Evolutionary conservation across 1,139 yeast species (phyloP).

Genomic region (Hyphopichia khmerensis): DNA sequence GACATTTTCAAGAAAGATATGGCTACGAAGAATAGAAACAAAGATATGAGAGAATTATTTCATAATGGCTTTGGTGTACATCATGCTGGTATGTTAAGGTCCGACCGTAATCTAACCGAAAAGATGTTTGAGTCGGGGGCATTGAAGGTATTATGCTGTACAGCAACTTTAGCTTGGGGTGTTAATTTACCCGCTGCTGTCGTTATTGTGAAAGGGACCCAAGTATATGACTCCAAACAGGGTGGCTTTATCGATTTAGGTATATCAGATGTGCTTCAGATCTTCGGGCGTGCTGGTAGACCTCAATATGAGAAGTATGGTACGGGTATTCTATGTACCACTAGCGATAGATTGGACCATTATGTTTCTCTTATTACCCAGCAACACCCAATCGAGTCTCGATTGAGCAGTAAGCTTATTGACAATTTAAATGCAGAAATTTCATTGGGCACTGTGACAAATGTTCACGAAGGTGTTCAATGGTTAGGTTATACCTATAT

Average conservation of each 20-base stretch:
- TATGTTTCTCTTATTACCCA: constrained; percentile 85
- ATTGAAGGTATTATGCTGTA: constrained; percentile 87
- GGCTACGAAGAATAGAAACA: constrained; percentile 64
- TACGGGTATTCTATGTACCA: constrained; percentile 86
- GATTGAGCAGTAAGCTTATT: constrained; percentile 70
- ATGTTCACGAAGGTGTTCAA: constrained; percentile 88
- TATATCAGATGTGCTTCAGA: constrained; percentile 94
- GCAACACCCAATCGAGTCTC: constrained; percentile 95
- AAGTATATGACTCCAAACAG: constrained; percentile 88
- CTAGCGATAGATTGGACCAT: constrained; percentile 79
- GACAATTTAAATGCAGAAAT: constrained; percentile 97
- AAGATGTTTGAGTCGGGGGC: constrained; percentile 84
- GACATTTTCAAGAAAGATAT: constrained; percentile 62
- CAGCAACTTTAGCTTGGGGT: constrained; percentile 99
- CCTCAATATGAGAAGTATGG: constrained; percentile 95
- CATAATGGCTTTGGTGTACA: constrained; percentile 87
- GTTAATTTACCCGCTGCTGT: constrained; percentile 98
- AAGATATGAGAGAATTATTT: constrained; percentile 79
- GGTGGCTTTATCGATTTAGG: constrained; percentile 96
- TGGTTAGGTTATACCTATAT: constrained; percentile 97
- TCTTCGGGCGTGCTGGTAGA: constrained; percentile 99
- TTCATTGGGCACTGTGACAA: constrained; percentile 91
- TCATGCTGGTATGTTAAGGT: constrained; percentile 95
- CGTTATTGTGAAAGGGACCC: constrained; percentile 94
- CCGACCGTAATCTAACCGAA: constrained; percentile 89